Evolutionary conservation across 257 asterid species (phyloP).

Genomic region (Echites panduratus): DNA sequence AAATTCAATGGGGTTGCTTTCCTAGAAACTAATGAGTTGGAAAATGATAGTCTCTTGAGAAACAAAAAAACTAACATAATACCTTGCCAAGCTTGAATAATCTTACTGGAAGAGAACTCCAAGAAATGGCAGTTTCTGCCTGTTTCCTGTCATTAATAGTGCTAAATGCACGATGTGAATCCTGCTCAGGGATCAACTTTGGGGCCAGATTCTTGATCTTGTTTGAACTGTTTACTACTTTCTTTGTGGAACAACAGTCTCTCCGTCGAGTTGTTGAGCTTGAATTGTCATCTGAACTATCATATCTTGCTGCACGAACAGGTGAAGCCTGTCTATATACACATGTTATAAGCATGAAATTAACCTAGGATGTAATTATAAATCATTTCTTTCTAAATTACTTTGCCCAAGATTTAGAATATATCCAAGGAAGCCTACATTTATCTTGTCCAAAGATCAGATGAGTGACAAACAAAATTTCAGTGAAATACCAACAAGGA

Average conservation of each 20-base stretch:
- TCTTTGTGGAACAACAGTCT: slow-evolving; percentile 22
- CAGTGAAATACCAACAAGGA: not conserved
- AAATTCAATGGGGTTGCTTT: not conserved
- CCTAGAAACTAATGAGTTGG: not conserved
- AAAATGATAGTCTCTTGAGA: not conserved
- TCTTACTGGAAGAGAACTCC: slow-evolving; percentile 50
- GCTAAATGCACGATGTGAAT: slow-evolving; percentile 26
- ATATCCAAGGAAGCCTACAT: not conserved
- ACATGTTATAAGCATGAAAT: slow-evolving; percentile 9
- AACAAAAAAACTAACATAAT: slow-evolving; percentile 1
- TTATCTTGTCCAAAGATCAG: not conserved
- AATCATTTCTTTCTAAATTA: not conserved
- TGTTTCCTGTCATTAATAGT: slow-evolving; percentile 40
- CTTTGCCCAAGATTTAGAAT: not conserved
- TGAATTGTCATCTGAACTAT: slow-evolving; percentile 56
- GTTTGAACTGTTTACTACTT: slow-evolving; percentile 21
- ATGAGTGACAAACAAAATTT: not conserved
- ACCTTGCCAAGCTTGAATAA: slow-evolving; percentile 68
- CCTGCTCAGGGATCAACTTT: slow-evolving; percentile 25
- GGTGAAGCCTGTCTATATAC: slow-evolving; percentile 56
- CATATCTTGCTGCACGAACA: slow-evolving; percentile 41
- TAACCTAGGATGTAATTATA: not conserved
- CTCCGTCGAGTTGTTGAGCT: slow-evolving; percentile 29
- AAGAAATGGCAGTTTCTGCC: slow-evolving; percentile 42
- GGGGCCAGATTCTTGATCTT: slow-evolving; percentile 26